Conservation (phyloP, 768 basidiomycete species). For the Asterophora lycoperdoides region DNA sequence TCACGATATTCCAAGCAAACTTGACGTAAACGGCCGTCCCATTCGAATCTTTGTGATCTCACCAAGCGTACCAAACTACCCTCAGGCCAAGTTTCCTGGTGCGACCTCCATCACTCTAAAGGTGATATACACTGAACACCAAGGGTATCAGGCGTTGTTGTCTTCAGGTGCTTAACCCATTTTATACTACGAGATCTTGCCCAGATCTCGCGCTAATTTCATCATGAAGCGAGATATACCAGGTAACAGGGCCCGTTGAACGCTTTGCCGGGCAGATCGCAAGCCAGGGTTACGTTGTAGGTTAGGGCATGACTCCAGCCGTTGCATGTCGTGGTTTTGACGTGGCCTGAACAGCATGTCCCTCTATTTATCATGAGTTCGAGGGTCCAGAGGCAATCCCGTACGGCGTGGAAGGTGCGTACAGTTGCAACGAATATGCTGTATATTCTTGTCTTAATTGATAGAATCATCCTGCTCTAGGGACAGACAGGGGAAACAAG, state of each 20-base stretch:
- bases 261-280: slow-evolving; percentile 87
- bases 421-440: background rate
- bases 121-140: background rate
- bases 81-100: slow-evolving; percentile 90
- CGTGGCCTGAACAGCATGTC: slow-evolving; percentile 51
- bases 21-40: slow-evolving; percentile 53
- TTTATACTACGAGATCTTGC: background rate
- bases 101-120: slow-evolving; percentile 4
- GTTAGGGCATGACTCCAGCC: slow-evolving; percentile 35
- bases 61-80: slow-evolving; percentile 76
- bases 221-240: slow-evolving; percentile 79
- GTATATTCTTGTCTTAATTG: background rate
- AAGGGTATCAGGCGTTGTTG: slow-evolving; percentile 59
- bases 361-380: slow-evolving; percentile 90
- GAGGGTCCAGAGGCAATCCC: slow-evolving; percentile 83
- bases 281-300: slow-evolving; percentile 80
- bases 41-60: slow-evolving; percentile 83
- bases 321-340: background rate
- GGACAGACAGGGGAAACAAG: slow-evolving; percentile 87
- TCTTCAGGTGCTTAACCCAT: slow-evolving; percentile 59
- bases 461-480: slow-evolving; percentile 27
- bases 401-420: slow-evolving; percentile 77
- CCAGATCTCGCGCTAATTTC: background rate
- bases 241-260: slow-evolving; percentile 96
- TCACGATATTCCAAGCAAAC: slow-evolving; percentile 71